A percentile compares a stretch with the other conserved stretches of the same genome.
phyloP scores from a whole-genome alignment of 2,329 filamentous ascomycete species.

The Bimuria novae-zelandiae region DNA sequence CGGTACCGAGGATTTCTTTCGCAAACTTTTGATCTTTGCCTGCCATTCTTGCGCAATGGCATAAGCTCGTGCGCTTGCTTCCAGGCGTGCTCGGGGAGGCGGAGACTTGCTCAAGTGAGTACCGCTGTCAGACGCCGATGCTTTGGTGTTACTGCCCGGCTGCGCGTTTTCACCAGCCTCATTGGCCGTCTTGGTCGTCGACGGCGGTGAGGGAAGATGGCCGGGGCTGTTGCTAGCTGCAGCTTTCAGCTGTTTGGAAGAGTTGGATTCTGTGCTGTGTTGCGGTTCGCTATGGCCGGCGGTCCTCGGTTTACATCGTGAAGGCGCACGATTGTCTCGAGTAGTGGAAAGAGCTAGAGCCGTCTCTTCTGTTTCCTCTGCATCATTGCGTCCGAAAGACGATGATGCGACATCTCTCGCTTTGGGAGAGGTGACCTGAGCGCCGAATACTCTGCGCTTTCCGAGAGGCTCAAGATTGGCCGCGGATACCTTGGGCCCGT shows the following conservation, averaged over 20 bases:
- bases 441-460: not conserved
- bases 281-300: too few species aligned
- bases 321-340: too few species aligned
- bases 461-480: conserved; percentile 11
- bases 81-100: not conserved
- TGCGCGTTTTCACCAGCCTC: not conserved
- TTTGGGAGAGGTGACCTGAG: not conserved
- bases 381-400: not conserved
- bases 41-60: not conserved
- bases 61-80: not conserved
- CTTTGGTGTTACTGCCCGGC: not conserved
- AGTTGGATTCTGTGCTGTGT: too few species aligned
- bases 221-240: not conserved
- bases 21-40: not conserved
- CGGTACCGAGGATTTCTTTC: not conserved
- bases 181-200: not conserved
- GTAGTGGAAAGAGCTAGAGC: not conserved
- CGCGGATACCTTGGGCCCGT: conserved; percentile 3
- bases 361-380: not conserved
- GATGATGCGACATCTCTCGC: not conserved
- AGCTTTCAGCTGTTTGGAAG: too few species aligned
- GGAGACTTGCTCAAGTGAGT: not conserved
- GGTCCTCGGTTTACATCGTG: too few species aligned
- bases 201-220: not conserved
- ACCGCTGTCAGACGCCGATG: not conserved